phyloP scores from a whole-genome alignment of 305 asterid genomes.

The Petunia hybrid region DNA sequence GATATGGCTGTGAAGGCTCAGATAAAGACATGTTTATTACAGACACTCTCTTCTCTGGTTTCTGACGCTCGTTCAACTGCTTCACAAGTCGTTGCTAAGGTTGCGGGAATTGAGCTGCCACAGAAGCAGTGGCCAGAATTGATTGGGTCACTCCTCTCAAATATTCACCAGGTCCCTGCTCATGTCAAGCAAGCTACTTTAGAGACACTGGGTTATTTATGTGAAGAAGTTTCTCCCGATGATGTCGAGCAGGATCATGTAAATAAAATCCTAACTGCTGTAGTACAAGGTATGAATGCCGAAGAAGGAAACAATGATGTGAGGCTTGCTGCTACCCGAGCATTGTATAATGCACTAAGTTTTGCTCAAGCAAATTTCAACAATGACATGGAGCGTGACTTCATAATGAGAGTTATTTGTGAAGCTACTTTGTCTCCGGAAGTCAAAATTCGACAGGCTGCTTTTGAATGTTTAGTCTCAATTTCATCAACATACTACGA shows the following conservation, averaged over 20 bases:
- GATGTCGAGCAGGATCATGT: slow-evolving; percentile 89
- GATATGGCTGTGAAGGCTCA: slow-evolving; percentile 76
- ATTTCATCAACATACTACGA: slow-evolving; percentile 88
- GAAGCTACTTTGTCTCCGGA: slow-evolving; percentile 89
- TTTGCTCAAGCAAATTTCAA: slow-evolving; percentile 95
- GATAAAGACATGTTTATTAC: slow-evolving; percentile 78
- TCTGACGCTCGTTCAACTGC: slow-evolving; percentile 90
- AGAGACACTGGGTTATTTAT: slow-evolving; percentile 88
- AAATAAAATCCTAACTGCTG: slow-evolving; percentile 87
- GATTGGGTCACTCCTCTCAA: slow-evolving; percentile 76
- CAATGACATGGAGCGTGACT: slow-evolving; percentile 91
- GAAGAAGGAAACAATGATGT: slow-evolving; percentile 72
- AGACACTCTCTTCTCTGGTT: slow-evolving; percentile 78
- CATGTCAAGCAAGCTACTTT: slow-evolving; percentile 93
- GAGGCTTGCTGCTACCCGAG: slow-evolving; percentile 88
- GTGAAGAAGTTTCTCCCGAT: slow-evolving; percentile 90
- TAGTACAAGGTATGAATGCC: slow-evolving; percentile 94
- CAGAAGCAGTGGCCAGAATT: slow-evolving; percentile 99
- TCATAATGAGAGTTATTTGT: slow-evolving; percentile 91
- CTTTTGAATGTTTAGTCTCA: slow-evolving; percentile 89
- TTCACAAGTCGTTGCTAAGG: slow-evolving; percentile 93
- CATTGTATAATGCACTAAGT: slow-evolving; percentile 88
- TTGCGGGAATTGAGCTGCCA: slow-evolving; percentile 90
- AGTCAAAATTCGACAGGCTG: slow-evolving; percentile 87
- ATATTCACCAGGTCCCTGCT: slow-evolving; percentile 79